Evolutionary conservation across 495 filamentous ascomycete species (phyloP).

Genomic region (Penicillium silybi): DNA sequence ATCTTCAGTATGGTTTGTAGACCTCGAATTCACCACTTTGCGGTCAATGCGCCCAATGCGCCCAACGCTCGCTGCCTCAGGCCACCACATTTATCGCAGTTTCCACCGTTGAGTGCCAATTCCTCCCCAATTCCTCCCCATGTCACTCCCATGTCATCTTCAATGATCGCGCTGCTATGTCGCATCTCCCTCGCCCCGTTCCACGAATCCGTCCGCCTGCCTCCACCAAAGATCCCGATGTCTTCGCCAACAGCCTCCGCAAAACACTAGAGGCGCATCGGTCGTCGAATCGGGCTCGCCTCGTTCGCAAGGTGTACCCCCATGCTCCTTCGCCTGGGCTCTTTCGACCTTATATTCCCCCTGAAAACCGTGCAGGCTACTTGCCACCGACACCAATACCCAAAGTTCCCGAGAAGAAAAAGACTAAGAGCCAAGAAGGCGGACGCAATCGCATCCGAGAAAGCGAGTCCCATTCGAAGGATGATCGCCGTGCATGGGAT

Average conservation of each 20-base stretch:
- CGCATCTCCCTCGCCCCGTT: slow-evolving; percentile 2
- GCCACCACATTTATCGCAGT: not conserved
- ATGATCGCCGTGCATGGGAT: too few relatives aligned
- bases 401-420: slow-evolving; percentile 1
- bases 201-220: slow-evolving; percentile 14
- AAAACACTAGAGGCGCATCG: slow-evolving; percentile 53
- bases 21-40: not conserved
- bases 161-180: not conserved
- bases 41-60: not conserved
- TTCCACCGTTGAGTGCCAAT: not conserved
- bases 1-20: not conserved
- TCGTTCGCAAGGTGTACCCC: slow-evolving; percentile 36
- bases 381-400: slow-evolving; percentile 2
- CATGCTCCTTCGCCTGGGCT: slow-evolving; percentile 11
- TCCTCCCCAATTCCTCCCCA: too few relatives aligned
- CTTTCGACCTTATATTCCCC: slow-evolving; percentile 21
- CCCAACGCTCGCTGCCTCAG: not conserved
- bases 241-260: slow-evolving; percentile 35
- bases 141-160: not conserved
- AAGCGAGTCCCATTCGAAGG: not conserved
- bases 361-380: slow-evolving; percentile 19
- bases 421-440: slow-evolving; percentile 2
- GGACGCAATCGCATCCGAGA: slow-evolving; percentile 2
- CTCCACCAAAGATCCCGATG: slow-evolving; percentile 15
- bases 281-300: slow-evolving; percentile 38